A percentile compares a stretch with the other conserved stretches of the same genome.
Evolutionary conservation across 495 filamentous ascomycete species (phyloP).

Genomic region (Daldinia loculata): DNA sequence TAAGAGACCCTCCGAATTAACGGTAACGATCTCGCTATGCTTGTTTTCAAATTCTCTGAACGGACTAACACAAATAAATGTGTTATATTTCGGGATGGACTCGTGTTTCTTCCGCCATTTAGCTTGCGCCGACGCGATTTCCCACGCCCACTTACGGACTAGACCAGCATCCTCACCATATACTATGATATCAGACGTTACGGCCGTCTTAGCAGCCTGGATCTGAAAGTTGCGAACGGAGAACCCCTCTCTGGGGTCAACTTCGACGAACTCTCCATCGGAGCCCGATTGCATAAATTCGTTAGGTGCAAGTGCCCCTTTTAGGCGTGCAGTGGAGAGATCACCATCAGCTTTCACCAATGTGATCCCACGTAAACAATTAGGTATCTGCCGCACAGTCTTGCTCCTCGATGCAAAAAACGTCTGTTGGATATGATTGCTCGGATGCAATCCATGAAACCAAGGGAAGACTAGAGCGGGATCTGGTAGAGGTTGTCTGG

Average conservation of each 20-base stretch:
- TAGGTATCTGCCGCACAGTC: slow-evolving; percentile 74
- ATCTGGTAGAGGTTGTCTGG: slow-evolving; percentile 82
- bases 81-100: slow-evolving; percentile 74
- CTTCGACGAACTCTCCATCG: slow-evolving; percentile 69
- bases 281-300: slow-evolving; percentile 70
- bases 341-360: slow-evolving; percentile 90
- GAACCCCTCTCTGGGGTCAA: slow-evolving; percentile 86
- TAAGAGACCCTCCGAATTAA: slow-evolving; percentile 74
- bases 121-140: slow-evolving; percentile 77
- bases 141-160: slow-evolving; percentile 71
- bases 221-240: slow-evolving; percentile 95
- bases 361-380: slow-evolving; percentile 81
- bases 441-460: slow-evolving; percentile 92
- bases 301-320: slow-evolving; percentile 81
- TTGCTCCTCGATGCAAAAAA: slow-evolving; percentile 86
- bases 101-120: slow-evolving; percentile 73
- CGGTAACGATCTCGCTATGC: slow-evolving; percentile 73
- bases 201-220: slow-evolving; percentile 87
- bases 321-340: slow-evolving; percentile 75
- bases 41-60: slow-evolving; percentile 79
- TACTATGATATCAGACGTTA: slow-evolving; percentile 88
- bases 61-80: slow-evolving; percentile 74
- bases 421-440: slow-evolving; percentile 85
- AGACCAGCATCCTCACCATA: slow-evolving; percentile 78
- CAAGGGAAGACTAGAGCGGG: slow-evolving; percentile 91